Conservation (phyloP, 768 basidiomycete genomes). For the Tephrocybe sp. region DNA sequence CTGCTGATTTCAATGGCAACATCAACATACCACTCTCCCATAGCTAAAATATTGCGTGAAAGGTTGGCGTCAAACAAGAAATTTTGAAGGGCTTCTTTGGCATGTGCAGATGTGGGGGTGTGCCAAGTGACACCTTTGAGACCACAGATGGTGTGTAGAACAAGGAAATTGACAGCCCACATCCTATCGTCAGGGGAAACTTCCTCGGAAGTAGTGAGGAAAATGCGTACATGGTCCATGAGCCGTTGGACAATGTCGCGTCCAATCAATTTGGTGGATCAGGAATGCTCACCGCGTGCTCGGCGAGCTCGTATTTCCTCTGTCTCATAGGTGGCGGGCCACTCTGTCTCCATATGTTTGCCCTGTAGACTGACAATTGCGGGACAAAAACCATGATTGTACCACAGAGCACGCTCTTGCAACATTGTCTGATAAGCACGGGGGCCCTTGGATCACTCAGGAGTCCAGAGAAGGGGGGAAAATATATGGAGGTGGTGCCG, state of each 20-base stretch:
- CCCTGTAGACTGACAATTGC: slow-evolving; percentile 13
- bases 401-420: too few relatives aligned
- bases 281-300: too few relatives aligned
- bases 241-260: too few relatives aligned
- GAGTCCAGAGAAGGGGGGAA: slow-evolving; percentile 22
- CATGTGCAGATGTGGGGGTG: too few relatives aligned
- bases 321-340: too few relatives aligned
- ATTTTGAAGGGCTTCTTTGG: not conserved
- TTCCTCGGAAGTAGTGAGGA: too few relatives aligned
- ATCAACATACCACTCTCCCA: slow-evolving; percentile 22
- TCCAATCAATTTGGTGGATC: too few relatives aligned
- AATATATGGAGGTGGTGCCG: slow-evolving; percentile 22
- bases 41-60: not conserved
- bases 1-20: slow-evolving; percentile 21
- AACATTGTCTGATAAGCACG: slow-evolving; percentile 8
- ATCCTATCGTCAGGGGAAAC: too few relatives aligned
- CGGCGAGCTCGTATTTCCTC: too few relatives aligned
- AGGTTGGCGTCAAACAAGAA: not conserved
- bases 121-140: slow-evolving; percentile 22
- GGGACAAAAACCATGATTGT: slow-evolving; percentile 19
- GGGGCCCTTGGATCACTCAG: not conserved
- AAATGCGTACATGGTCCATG: too few relatives aligned
- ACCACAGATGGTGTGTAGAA: slow-evolving; percentile 29
- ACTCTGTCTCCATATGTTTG: slow-evolving; percentile 14
- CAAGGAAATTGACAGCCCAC: too few relatives aligned